Evolutionary conservation across 1,139 yeast species (phyloP), one percentile per base, ranked within the genome.

Genomic region (Hansenula anomala): DNA sequence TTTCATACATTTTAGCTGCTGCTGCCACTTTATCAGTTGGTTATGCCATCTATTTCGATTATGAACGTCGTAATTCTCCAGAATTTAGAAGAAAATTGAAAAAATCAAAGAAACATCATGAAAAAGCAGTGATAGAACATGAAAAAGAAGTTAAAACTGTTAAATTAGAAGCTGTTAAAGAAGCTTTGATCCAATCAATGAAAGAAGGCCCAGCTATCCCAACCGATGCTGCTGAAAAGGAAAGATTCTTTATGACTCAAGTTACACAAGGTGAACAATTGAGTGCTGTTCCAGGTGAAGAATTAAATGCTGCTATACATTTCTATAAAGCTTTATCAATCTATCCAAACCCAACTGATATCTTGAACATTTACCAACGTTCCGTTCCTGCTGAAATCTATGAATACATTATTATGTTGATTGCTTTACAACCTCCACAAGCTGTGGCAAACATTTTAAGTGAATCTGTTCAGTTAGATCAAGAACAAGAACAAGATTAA

Each of bases 271-370:
- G 96, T 59, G 97, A 90, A 61, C 80, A 78, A 61, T 67, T 80
- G 48, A 73, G 82, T 41, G 55, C 59, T 33, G 60, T 68, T 31
- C 78, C 84, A 47, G 78, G 75, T 45, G 69, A 72, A 52, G 82
- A 80, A 60, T 64, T 82, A 46, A 87, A 81, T 43, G 83, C 96
- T 32, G 97, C 97, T 31, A 70, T 89, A 51, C 78, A 85, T 53
- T 92, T 89, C 74, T 92, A 92, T 75, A 86, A 89, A 64, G 97
- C 97, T n/a, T 73, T 92, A 59, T 78, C 87, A 28, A 90, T 89
- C 37, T 92, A 90, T 64, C 97, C 98, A 45, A 85, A 85, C 64
- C 98, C 97, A 42, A 83, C 94, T 42, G 96, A 88, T 53, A 77
- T 92, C 52, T 73, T 92, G 60, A 83, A 83, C 34, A 81, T 92